Conservation (phyloP, 2,329 filamentous ascomycete species). For the Cercospora zeina region DNA sequence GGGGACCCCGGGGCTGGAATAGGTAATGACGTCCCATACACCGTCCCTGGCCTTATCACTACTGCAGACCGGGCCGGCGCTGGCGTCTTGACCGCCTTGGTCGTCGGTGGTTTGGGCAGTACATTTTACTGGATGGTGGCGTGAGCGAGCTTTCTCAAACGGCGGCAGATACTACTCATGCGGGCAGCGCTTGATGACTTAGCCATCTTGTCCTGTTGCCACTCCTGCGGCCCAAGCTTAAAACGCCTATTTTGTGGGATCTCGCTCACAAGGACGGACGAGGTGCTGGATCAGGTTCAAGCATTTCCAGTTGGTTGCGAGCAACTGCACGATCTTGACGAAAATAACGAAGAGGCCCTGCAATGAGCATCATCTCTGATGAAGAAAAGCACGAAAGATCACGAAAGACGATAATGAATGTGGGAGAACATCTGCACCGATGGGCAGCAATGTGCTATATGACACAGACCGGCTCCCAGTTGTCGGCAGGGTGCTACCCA, state of each 20-base stretch:
- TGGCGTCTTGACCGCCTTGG: slow-evolving; percentile 27
- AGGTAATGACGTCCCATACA: slow-evolving; percentile 26
- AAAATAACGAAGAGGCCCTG: neutral
- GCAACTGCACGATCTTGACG: neutral
- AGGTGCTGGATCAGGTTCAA: neutral
- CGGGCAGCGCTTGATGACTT: neutral
- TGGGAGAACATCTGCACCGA: neutral
- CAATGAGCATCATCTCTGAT: neutral
- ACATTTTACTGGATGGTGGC: slow-evolving; percentile 30
- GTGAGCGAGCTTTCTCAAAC: neutral
- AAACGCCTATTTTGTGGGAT: neutral
- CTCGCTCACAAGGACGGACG: neutral
- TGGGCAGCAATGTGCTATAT: neutral
- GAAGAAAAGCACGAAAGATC: neutral
- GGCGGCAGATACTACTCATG: neutral
- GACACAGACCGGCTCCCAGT: neutral
- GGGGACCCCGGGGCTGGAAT: slow-evolving; percentile 27
- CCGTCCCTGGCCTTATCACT: slow-evolving; percentile 31
- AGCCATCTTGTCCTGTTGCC: neutral
- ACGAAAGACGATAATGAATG: neutral
- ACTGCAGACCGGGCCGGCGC: slow-evolving; percentile 29
- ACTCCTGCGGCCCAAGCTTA: neutral
- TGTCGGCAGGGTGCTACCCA: no score
- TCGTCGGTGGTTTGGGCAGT: slow-evolving; percentile 26
- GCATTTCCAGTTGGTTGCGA: neutral